A percentile compares a stretch with the other conserved stretches of the same genome.
These are phyloP conservation scores for Onygenales sp. DNA, from an alignment of 2,329 filamentous ascomycete species.

Conservation along the genomic window DNA sequence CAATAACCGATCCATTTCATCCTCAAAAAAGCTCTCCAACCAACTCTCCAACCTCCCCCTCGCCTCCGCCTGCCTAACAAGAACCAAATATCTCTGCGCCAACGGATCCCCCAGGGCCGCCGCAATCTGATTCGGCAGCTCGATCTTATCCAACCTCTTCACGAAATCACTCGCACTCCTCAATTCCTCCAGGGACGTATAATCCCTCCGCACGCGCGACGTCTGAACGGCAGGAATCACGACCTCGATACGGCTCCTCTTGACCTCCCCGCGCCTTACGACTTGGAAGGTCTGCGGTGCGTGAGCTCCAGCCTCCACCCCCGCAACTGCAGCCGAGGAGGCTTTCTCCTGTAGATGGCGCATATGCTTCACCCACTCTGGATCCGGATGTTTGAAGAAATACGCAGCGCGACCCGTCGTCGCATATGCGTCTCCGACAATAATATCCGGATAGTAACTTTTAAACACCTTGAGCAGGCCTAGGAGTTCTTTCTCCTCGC, in stretches of 20 bases:
- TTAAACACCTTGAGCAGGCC: constrained; percentile 76
- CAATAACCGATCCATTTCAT: constrained; percentile 24
- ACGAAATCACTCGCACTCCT: constrained; percentile 62
- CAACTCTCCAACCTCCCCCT: constrained; percentile 27
- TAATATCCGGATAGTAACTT: constrained; percentile 83
- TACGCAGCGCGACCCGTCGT: constrained; percentile 23
- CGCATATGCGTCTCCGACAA: constrained; percentile 58
- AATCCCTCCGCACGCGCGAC: constrained; percentile 56
- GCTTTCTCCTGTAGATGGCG: constrained; percentile 54
- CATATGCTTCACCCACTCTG: constrained; percentile 61
- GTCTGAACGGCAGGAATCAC: constrained; percentile 64
- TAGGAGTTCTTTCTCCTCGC: constrained; percentile 64
- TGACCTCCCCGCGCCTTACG: constrained; percentile 42
- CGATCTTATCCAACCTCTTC: constrained; percentile 64
- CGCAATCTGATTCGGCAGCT: constrained; percentile 72
- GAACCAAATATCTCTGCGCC: constrained; percentile 63
- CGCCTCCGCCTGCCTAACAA: constrained; percentile 51
- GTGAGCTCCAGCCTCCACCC: neutral
- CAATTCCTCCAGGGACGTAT: constrained; percentile 60
- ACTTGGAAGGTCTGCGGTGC: constrained; percentile 54
- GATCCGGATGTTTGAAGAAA: constrained; percentile 56
- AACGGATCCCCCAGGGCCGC: constrained; percentile 67
- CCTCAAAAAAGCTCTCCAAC: constrained; percentile 29
- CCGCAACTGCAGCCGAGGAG: constrained; percentile 18
- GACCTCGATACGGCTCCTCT: constrained; percentile 40